These are phyloP conservation scores for Amylocarpus encephaloides DNA, from an alignment of 2,329 filamentous ascomycete genomes.

Conservation along the genomic window DNA sequence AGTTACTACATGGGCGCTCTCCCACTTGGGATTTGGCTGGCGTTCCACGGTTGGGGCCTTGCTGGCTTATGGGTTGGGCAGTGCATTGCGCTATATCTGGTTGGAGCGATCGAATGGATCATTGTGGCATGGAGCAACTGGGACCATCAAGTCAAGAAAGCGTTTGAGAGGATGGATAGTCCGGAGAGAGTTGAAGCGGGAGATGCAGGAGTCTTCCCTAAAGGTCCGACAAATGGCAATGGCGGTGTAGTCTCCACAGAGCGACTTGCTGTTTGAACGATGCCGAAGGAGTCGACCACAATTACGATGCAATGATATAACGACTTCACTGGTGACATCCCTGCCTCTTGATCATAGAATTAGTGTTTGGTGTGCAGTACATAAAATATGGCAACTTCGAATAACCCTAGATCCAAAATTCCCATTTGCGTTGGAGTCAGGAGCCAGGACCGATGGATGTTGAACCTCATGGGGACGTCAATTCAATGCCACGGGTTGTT, in stretches of 20 bases:
- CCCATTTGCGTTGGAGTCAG: too few relatives aligned
- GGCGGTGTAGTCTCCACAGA: slow-evolving; percentile 2
- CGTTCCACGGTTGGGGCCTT: slow-evolving; percentile 80
- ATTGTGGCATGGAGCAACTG: slow-evolving; percentile 74
- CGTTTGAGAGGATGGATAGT: slow-evolving; percentile 63
- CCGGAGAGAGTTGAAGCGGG: slow-evolving; percentile 24
- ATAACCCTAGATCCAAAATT: too few relatives aligned
- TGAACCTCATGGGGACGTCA: too few relatives aligned
- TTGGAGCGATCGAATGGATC: slow-evolving; percentile 71
- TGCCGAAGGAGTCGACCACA: not conserved
- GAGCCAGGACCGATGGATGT: too few relatives aligned
- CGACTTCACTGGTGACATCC: not conserved
- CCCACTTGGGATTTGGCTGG: slow-evolving; percentile 75
- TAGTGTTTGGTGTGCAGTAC: not conserved
- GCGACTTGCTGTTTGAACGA: slow-evolving; percentile 1
- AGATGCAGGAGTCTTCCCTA: slow-evolving; percentile 3
- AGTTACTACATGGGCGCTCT: slow-evolving; percentile 80
- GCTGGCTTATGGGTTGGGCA: slow-evolving; percentile 78
- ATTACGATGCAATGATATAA: not conserved
- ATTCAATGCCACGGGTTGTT: too few relatives aligned
- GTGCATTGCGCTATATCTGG: slow-evolving; percentile 73
- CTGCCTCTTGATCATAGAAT: not conserved
- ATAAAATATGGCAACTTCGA: not conserved
- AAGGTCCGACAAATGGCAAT: slow-evolving; percentile 10
- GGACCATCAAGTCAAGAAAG: slow-evolving; percentile 65